Percentiles rank a stretch among this genome's conserved stretches.
Evolutionary conservation across 768 basidiomycete species (phyloP).

Genomic region (Vishniacozyma victoriae): DNA sequence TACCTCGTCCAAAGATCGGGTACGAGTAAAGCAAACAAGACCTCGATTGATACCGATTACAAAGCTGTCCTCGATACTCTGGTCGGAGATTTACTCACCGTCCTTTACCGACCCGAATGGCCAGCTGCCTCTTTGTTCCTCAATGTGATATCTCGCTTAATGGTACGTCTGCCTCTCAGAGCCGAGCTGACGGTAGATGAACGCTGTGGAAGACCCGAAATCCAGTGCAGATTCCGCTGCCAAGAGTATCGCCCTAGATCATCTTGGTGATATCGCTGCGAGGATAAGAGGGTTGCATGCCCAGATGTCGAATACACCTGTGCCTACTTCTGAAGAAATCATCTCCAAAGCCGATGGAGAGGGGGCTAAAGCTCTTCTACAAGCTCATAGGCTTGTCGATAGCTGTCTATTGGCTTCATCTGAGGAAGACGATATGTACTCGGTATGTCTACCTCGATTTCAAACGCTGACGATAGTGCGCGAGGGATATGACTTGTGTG

Average conservation of each 20-base stretch:
- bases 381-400: slow-evolving; percentile 14
- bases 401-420: slow-evolving; percentile 14
- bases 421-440: slow-evolving; percentile 20
- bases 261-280: slow-evolving; percentile 87
- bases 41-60: slow-evolving; percentile 90
- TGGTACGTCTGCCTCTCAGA: slow-evolving; percentile 55
- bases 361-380: slow-evolving; percentile 1
- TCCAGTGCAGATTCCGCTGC: slow-evolving; percentile 72
- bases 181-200: slow-evolving; percentile 54
- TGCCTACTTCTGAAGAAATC: slow-evolving; percentile 59
- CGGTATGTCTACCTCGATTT: slow-evolving; percentile 9
- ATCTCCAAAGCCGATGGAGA: slow-evolving; percentile 17
- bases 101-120: slow-evolving; percentile 95
- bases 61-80: slow-evolving; percentile 86
- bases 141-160: slow-evolving; percentile 71
- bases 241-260: slow-evolving; percentile 84
- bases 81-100: slow-evolving; percentile 76
- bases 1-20: slow-evolving; percentile 60
- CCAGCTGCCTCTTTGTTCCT: slow-evolving; percentile 81
- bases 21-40: slow-evolving; percentile 71
- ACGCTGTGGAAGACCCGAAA: slow-evolving; percentile 76
- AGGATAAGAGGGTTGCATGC: slow-evolving; percentile 53
- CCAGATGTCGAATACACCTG: slow-evolving; percentile 14
- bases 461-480: slow-evolving; percentile 60
- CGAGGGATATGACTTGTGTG: slow-evolving; percentile 71